These are phyloP conservation scores for Condylostoma magnum DNA, from an alignment of 169 alveolate genomes.

Conservation along the genomic window DNA sequence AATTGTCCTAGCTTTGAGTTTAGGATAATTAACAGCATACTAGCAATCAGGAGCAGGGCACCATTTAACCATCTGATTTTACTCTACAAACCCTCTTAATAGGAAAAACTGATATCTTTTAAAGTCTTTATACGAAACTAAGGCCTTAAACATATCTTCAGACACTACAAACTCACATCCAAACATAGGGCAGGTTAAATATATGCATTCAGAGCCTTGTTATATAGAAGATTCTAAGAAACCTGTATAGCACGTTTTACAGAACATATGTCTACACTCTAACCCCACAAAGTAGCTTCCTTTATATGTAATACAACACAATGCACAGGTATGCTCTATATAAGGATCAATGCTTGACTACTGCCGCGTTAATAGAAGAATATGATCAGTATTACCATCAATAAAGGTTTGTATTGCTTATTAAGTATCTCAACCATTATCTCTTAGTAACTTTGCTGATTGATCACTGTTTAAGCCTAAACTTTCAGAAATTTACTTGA, in stretches of 20 bases:
- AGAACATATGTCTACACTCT: slow-evolving; percentile 21
- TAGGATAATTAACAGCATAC: slow-evolving; percentile 45
- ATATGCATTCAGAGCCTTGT: slow-evolving; percentile 46
- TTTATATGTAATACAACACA: no score
- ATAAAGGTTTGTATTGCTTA: slow-evolving; percentile 25
- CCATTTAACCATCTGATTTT: slow-evolving; percentile 65
- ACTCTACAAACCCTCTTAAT: slow-evolving; percentile 49
- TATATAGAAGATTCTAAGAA: slow-evolving; percentile 34
- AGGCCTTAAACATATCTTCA: slow-evolving; percentile 33
- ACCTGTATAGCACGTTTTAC: slow-evolving; percentile 36
- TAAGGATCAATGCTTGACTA: no score
- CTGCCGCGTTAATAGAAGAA: no score
- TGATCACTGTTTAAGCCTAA: slow-evolving; percentile 13
- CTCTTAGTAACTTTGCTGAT: slow-evolving; percentile 25
- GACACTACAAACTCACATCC: slow-evolving; percentile 51
- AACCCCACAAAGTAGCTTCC: no score
- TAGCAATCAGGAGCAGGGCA: slow-evolving; percentile 83
- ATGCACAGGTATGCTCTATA: no score
- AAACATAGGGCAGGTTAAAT: slow-evolving; percentile 48
- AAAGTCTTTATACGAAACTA: slow-evolving; percentile 11
- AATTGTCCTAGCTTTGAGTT: slow-evolving; percentile 34
- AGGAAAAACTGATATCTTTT: slow-evolving; percentile 37
- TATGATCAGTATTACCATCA: slow-evolving; percentile 17
- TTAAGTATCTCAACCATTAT: slow-evolving; percentile 17
- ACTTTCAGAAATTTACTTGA: slow-evolving; percentile 24